phyloP scores from a whole-genome alignment of 331 rosid species.

The Quercus phellos region DNA sequence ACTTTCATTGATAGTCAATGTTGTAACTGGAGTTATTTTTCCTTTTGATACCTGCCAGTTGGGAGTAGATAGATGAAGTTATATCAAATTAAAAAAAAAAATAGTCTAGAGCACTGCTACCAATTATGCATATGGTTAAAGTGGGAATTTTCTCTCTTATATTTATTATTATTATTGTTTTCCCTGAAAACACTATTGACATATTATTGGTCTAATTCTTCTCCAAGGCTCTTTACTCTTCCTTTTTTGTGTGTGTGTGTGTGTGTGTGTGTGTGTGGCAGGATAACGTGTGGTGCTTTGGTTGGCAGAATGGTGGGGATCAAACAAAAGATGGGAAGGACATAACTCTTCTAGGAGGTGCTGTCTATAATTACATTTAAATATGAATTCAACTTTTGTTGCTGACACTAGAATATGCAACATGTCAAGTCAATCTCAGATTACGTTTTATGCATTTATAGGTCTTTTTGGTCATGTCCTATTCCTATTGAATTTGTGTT shows the following conservation, averaged over 20 bases:
- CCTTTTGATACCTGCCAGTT: background rate
- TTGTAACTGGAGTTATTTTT: background rate
- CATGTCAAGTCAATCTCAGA: background rate
- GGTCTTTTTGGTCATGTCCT: background rate
- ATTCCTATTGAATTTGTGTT: background rate
- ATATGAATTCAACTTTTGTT: slow-evolving; percentile 3
- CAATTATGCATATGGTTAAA: slow-evolving; percentile 13
- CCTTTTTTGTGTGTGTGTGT: no score
- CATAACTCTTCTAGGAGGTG: slow-evolving; percentile 83
- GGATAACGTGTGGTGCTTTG: slow-evolving; percentile 52
- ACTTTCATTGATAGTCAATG: background rate
- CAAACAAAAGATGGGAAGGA: slow-evolving; percentile 48
- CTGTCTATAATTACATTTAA: background rate
- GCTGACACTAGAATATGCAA: background rate
- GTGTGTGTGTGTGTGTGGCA: no score
- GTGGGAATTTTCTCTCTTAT: background rate
- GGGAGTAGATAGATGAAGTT: background rate
- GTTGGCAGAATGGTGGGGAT: slow-evolving; percentile 72
- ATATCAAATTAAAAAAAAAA: background rate
- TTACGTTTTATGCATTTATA: background rate
- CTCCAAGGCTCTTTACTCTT: background rate
- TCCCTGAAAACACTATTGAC: background rate
- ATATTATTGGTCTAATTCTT: slow-evolving; percentile 6
- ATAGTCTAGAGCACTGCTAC: background rate
- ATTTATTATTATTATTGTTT: background rate